Base-by-base conservation (phyloP, 2,329 filamentous ascomycete species). In the Aspergillus sp. region DNA sequence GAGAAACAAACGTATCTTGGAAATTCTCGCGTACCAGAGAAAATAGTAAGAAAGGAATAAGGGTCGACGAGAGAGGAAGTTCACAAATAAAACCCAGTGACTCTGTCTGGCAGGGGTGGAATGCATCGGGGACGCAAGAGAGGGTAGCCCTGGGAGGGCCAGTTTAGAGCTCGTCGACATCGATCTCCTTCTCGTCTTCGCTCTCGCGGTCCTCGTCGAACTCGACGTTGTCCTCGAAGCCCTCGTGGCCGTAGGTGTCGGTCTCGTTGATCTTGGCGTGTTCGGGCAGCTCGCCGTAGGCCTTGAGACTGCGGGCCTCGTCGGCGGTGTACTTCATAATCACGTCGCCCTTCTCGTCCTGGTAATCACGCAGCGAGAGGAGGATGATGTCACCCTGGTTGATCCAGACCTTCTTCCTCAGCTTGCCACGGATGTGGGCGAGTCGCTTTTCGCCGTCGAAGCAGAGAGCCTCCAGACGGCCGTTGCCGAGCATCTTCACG, bases 191-290 rank as follows among this genome's bases (percentile, higher is more conserved):
- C 75, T 84, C 87, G 65, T 84, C 85, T 71, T 81, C 82, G 60
- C 78, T 82, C 65, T 90, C 89, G 67, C 89, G 84, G 79, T 96
- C 94, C 78, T 98, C 93, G 81, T 96, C 95, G 83, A 98, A 98
- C 82, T 98, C 95, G 84, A 99, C 96, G 81, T 95, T 95, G 82
- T 96, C 92, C 79, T 95, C 94, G 77, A 96, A 90, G 78, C 92
- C 93, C 78, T 93, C 91, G 79, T 93, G 91, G 73, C 91, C 87
- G 75, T 87, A 81, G 67, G 92, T 96, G 80, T 98, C 95, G 66
- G 92, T 96, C 87, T 99, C 95, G 87, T 99, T 99, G 87, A 99
- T 99, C 90, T 98, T 98, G 77, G 95, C 95, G 73, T 87, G 90
- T 82, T 98, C 95, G 69, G 95, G 95, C 62, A 99, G 85, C 81